Evolutionary conservation across 2,329 filamentous ascomycete species (phyloP).

Genomic region (Botrytis cinerea): DNA sequence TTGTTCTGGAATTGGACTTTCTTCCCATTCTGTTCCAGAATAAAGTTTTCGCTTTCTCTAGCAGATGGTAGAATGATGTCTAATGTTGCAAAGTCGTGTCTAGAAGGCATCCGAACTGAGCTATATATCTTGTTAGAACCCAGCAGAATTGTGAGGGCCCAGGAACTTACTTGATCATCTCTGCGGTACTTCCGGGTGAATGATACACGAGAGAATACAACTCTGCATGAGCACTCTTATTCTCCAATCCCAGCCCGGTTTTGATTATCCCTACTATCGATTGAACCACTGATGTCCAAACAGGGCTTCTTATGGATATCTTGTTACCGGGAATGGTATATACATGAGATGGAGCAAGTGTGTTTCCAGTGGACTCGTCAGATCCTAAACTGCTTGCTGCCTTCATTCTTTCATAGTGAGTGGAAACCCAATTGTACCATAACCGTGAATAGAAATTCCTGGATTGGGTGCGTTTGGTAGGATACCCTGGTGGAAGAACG

Average conservation of each 20-base stretch:
- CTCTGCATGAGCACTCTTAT: not conserved
- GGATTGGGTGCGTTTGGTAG: not conserved
- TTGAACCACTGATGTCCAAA: not conserved
- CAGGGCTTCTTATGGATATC: not conserved
- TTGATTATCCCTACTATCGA: not conserved
- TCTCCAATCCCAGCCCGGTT: not conserved
- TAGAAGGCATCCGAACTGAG: not conserved
- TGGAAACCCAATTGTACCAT: not conserved
- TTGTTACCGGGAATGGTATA: not conserved
- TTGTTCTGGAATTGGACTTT: too few species aligned
- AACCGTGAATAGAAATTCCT: not conserved
- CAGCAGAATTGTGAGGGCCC: not conserved
- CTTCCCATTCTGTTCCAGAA: not conserved
- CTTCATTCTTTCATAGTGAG: not conserved
- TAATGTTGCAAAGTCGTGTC: not conserved
- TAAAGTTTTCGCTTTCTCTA: not conserved
- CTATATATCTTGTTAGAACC: not conserved
- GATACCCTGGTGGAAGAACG: not conserved
- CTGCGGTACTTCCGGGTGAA: not conserved
- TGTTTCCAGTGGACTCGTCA: not conserved
- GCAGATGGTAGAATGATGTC: constrained; percentile 6
- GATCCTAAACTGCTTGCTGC: not conserved
- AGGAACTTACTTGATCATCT: not conserved
- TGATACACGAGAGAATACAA: not conserved
- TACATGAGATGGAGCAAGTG: not conserved